These are phyloP conservation scores for Botrytis squamosa DNA, from an alignment of 2,329 filamentous ascomycete genomes.

Conservation along the genomic window DNA sequence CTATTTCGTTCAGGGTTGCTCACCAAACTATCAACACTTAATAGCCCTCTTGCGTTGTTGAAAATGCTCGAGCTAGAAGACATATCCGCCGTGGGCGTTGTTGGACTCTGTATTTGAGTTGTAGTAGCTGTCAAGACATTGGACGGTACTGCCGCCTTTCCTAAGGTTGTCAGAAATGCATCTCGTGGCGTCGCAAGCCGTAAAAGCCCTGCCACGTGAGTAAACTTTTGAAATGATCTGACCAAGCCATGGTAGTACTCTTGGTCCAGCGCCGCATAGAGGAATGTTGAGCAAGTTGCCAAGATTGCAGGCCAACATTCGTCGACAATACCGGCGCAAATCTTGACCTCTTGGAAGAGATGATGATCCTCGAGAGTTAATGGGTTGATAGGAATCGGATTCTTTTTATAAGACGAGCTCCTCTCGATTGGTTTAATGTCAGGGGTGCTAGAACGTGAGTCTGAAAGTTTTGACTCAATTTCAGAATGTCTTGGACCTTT, in stretches of 20 bases:
- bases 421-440: constrained; percentile 49
- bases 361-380: constrained; percentile 72
- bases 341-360: constrained; percentile 67
- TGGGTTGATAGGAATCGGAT: constrained; percentile 81
- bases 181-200: constrained; percentile 83
- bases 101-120: constrained; percentile 48
- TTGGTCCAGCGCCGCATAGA: constrained; percentile 86
- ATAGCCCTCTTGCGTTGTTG: constrained; percentile 67
- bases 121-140: constrained; percentile 66
- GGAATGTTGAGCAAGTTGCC: constrained; percentile 90
- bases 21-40: constrained; percentile 71
- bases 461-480: constrained; percentile 28
- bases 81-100: constrained; percentile 49
- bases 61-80: constrained; percentile 51
- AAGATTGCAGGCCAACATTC: constrained; percentile 95
- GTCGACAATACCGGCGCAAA: constrained; percentile 79
- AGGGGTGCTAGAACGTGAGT: constrained; percentile 28
- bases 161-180: constrained; percentile 89
- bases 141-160: constrained; percentile 87
- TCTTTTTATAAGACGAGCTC: constrained; percentile 68
- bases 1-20: constrained; percentile 61
- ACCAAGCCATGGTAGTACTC: constrained; percentile 94
- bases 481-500: constrained; percentile 38
- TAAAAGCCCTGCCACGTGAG: constrained; percentile 88
- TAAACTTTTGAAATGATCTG: constrained; percentile 89